Percentiles rank a stretch among this genome's conserved stretches.
These are phyloP conservation scores for Forsythia suspensa DNA, from an alignment of 257 asterid species.

Conservation along the genomic window DNA sequence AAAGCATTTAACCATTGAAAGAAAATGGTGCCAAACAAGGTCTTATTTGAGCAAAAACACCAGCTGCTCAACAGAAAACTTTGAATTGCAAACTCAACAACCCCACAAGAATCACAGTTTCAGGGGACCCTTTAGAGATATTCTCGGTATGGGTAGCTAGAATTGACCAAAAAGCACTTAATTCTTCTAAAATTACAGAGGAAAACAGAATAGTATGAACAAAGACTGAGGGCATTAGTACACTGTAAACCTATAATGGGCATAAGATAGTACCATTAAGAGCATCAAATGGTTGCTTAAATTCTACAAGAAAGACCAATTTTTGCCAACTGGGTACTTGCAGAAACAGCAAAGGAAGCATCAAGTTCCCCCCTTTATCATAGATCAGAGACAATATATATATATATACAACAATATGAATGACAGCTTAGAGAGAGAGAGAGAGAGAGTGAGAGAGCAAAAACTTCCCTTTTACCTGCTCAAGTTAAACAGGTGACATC, in stretches of 20 bases:
- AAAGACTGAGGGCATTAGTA: conserved; percentile 29
- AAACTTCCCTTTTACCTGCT: conserved; percentile 47
- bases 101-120: conserved; percentile 54
- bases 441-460: conserved; percentile 19
- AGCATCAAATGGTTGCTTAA: conserved; percentile 58
- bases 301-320: conserved; percentile 39
- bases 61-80: conserved; percentile 38
- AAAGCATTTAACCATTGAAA: conserved; percentile 15
- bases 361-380: conserved; percentile 28
- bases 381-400: conserved; percentile 25
- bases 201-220: conserved; percentile 35
- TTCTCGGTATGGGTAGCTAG: conserved; percentile 44
- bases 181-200: conserved; percentile 39
- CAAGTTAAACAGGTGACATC: conserved; percentile 54
- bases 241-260: conserved; percentile 34
- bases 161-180: conserved; percentile 48
- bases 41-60: conserved; percentile 26
- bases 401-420: conserved; percentile 1
- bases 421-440: conserved; percentile 32
- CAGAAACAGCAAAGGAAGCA: conserved; percentile 51
- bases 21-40: conserved; percentile 19
- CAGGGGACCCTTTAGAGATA: conserved; percentile 51
- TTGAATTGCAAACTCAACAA: conserved; percentile 40
- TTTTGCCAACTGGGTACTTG: conserved; percentile 63
- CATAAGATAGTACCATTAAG: conserved; percentile 39